These are phyloP conservation scores for Alnus rubra DNA, from an alignment of 306 rosid species.

Conservation along the genomic window DNA sequence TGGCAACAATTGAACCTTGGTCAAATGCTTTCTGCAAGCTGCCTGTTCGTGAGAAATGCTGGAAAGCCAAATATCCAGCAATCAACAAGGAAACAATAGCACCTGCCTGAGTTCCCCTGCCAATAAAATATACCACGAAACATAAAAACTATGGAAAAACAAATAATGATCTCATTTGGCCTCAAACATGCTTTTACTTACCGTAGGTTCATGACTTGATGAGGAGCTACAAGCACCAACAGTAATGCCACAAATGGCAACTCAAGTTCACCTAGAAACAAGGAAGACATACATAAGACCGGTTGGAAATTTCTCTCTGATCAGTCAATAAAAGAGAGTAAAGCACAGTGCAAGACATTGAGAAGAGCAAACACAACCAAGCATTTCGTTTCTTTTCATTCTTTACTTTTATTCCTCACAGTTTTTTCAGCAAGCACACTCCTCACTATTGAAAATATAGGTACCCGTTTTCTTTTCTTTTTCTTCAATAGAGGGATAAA, in stretches of 20 bases:
- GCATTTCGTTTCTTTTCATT: conserved; percentile 9
- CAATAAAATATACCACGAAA: conserved; percentile 27
- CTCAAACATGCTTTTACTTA: conserved; percentile 24
- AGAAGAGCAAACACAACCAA: conserved; percentile 4
- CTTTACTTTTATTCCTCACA: background rate
- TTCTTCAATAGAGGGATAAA: no score
- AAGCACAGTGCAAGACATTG: conserved; percentile 21
- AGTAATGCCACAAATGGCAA: conserved; percentile 77
- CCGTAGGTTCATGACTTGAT: conserved; percentile 61
- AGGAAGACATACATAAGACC: conserved; percentile 14
- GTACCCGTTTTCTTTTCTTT: background rate
- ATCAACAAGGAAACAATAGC: conserved; percentile 61
- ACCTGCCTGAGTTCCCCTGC: conserved; percentile 83
- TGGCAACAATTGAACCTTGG: conserved; percentile 82
- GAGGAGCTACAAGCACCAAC: conserved; percentile 75
- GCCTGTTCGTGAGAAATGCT: conserved; percentile 82
- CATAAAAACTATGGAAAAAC: conserved; percentile 7
- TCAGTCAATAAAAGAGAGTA: conserved; percentile 16
- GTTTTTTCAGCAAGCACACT: background rate
- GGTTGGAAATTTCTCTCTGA: background rate
- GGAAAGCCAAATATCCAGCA: conserved; percentile 84
- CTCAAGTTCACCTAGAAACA: conserved; percentile 76
- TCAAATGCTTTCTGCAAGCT: conserved; percentile 73
- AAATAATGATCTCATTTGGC: background rate
- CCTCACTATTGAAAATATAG: conserved; percentile 2